phyloP scores from a whole-genome alignment of 2,329 filamentous ascomycete species.

The Thelonectria olida region DNA sequence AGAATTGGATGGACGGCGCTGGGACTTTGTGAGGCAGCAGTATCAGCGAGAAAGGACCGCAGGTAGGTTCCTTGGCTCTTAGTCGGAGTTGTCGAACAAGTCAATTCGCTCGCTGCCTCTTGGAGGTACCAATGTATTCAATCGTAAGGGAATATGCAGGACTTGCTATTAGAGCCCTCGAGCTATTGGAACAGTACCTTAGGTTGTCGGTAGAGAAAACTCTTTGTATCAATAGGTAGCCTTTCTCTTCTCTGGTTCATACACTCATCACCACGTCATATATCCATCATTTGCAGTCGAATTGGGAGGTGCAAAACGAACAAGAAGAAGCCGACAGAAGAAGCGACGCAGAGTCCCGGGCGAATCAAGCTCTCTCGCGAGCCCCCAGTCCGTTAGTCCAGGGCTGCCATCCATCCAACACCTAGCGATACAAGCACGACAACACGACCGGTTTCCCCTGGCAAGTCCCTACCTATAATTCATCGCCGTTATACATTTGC shows the following conservation, averaged over 20 bases:
- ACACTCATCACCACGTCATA: conserved; percentile 26
- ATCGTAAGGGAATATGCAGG: no score
- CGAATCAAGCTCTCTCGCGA: conserved; percentile 19
- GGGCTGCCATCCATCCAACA: conserved; percentile 25
- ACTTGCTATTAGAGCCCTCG: background rate
- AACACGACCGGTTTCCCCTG: conserved; percentile 7
- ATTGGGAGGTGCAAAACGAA: conserved; percentile 18
- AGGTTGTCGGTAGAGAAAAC: background rate
- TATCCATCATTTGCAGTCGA: conserved; percentile 4
- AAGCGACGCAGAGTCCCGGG: conserved; percentile 24
- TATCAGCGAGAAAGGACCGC: conserved; percentile 9
- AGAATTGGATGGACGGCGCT: background rate
- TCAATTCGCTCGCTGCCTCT: no score
- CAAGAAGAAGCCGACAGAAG: conserved; percentile 20
- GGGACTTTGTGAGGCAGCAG: conserved; percentile 1
- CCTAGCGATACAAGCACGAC: conserved; percentile 9
- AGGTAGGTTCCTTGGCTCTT: no score
- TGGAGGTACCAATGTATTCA: no score
- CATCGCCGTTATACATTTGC: conserved; percentile 3
- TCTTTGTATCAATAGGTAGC: background rate
- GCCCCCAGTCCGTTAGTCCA: conserved; percentile 12
- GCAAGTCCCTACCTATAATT: background rate
- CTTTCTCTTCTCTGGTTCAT: background rate
- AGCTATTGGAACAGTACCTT: background rate
- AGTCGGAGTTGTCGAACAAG: conserved; percentile 1